Conservation (phyloP, 768 basidiomycete genomes). For the Termitomyces sp. region DNA sequence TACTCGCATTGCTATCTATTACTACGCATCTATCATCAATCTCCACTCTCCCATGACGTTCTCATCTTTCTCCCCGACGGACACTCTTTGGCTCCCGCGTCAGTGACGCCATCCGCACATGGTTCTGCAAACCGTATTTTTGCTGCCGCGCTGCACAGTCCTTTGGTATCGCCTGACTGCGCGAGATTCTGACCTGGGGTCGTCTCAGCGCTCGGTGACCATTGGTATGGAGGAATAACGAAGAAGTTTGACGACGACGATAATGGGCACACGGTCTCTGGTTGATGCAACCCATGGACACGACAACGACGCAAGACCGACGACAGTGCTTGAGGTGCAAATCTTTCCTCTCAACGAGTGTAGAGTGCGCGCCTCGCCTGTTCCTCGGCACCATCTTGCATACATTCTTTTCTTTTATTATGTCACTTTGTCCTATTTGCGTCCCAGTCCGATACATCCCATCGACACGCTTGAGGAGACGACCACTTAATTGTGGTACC, state of each 20-base stretch:
- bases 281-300: slow-evolving; percentile 50
- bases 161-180: slow-evolving; percentile 19
- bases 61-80: slow-evolving; percentile 24
- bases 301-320: slow-evolving; percentile 73
- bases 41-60: slow-evolving; percentile 20
- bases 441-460: slow-evolving; percentile 53
- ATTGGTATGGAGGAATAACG: slow-evolving; percentile 26
- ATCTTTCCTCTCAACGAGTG: slow-evolving; percentile 47
- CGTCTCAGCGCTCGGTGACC: slow-evolving; percentile 21
- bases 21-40: slow-evolving; percentile 34
- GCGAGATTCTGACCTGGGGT: slow-evolving; percentile 39
- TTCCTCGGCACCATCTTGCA: slow-evolving; percentile 55
- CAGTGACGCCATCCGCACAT: slow-evolving; percentile 29
- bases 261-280: slow-evolving; percentile 47
- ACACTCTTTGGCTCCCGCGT: slow-evolving; percentile 36
- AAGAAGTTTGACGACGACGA: slow-evolving; percentile 43
- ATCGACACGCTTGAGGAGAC: slow-evolving; percentile 62
- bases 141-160: slow-evolving; percentile 58
- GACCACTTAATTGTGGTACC: slow-evolving; percentile 83
- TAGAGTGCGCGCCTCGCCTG: slow-evolving; percentile 53
- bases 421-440: slow-evolving; percentile 34
- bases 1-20: slow-evolving; percentile 42
- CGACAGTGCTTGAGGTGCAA: slow-evolving; percentile 51
- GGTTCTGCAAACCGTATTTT: slow-evolving; percentile 30
- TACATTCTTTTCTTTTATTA: slow-evolving; percentile 35